A percentile compares a stretch with the other conserved stretches of the same genome.
These are phyloP conservation scores for Hericium alpestre DNA, from an alignment of 768 basidiomycete species.

Conservation along the genomic window DNA sequence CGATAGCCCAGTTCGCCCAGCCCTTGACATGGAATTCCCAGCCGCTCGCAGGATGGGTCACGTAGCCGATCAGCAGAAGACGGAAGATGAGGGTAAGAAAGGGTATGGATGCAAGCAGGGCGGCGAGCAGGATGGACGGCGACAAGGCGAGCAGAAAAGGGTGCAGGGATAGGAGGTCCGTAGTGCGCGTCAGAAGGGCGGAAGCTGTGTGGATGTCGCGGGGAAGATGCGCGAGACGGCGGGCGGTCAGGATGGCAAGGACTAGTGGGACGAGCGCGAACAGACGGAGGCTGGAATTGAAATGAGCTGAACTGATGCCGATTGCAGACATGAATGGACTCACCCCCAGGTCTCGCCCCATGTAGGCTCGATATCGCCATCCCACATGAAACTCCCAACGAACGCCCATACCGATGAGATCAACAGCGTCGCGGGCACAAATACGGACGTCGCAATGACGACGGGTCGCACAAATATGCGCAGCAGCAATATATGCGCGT, in stretches of 20 bases:
- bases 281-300: constrained; percentile 48
- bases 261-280: constrained; percentile 69
- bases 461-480: constrained; percentile 78
- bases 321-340: constrained; percentile 19
- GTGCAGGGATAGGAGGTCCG: constrained; percentile 56
- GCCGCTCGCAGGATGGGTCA: constrained; percentile 27
- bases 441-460: constrained; percentile 65
- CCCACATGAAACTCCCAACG: constrained; percentile 65
- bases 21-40: constrained; percentile 43
- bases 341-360: constrained; percentile 80
- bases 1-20: constrained; percentile 71
- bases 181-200: constrained; percentile 45
- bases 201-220: constrained; percentile 60
- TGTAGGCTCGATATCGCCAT: constrained; percentile 43
- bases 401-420: constrained; percentile 76
- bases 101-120: constrained; percentile 64
- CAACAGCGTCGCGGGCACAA: constrained; percentile 64
- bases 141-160: constrained; percentile 70
- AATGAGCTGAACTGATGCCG: not conserved
- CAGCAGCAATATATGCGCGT: constrained; percentile 64
- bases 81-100: constrained; percentile 73
- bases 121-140: constrained; percentile 56
- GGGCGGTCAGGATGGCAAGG: constrained; percentile 59
- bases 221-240: constrained; percentile 63
- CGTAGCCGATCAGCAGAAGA: constrained; percentile 60